Conservation (phyloP, 257 asterid genomes). For the Fraxinus anomala region DNA sequence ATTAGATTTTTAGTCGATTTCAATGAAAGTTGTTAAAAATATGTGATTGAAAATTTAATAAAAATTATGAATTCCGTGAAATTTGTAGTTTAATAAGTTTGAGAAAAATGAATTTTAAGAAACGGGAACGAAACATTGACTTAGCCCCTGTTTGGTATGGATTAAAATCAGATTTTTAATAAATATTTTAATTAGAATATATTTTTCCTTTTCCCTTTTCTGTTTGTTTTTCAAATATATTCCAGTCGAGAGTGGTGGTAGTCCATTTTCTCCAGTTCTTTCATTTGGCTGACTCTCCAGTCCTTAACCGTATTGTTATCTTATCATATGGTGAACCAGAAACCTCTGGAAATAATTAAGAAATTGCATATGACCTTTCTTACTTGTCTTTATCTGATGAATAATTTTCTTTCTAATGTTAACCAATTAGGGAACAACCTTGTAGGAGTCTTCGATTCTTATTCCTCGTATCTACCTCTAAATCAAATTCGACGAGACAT, state of each 20-base stretch:
- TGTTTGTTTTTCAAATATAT: too few relatives aligned
- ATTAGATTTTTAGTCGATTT: too few relatives aligned
- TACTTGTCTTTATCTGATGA: background rate
- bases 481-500: background rate
- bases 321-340: background rate
- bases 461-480: background rate
- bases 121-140: too few relatives aligned
- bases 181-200: too few relatives aligned
- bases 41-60: too few relatives aligned
- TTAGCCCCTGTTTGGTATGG: too few relatives aligned
- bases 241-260: background rate
- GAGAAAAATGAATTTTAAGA: too few relatives aligned
- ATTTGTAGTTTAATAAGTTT: too few relatives aligned
- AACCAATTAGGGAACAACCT: background rate
- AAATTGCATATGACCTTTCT: background rate
- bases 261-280: background rate
- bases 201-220: too few relatives aligned
- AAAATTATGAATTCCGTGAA: too few relatives aligned
- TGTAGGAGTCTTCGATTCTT: background rate
- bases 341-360: background rate
- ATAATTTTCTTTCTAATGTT: background rate
- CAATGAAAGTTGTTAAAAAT: too few relatives aligned
- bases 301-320: background rate
- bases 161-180: too few relatives aligned
- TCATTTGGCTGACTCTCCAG: background rate